Percentiles rank a stretch among this genome's conserved stretches.
Evolutionary conservation across 75 land plant genomes (phyloP).

Genomic region (Cryptomeria japonica): DNA sequence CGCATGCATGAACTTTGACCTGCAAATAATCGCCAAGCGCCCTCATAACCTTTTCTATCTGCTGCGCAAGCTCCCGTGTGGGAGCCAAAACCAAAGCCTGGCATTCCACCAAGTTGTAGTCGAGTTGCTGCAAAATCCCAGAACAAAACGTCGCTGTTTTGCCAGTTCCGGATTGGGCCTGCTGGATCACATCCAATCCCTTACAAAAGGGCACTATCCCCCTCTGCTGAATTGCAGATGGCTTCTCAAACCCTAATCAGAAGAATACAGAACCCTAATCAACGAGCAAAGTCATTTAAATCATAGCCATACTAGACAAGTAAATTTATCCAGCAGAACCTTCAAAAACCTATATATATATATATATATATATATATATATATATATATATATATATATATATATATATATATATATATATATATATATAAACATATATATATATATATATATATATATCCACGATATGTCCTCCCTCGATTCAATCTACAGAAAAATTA

Average conservation of each 20-base stretch:
- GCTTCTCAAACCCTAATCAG: constrained; percentile 76
- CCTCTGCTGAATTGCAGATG: constrained; percentile 84
- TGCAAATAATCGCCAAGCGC: constrained; percentile 82
- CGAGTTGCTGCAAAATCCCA: constrained; percentile 73
- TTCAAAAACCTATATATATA: background rate
- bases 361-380: background rate
- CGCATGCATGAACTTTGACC: constrained; percentile 82
- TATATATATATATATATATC: background rate
- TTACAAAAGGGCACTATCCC: constrained; percentile 84
- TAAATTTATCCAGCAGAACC: background rate
- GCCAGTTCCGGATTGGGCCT: constrained; percentile 83
- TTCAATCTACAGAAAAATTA: too few species aligned
- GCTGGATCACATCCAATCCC: constrained; percentile 78
- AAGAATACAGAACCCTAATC: background rate
- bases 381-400: background rate
- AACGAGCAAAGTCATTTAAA: background rate
- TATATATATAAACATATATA: background rate
- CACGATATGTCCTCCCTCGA: background rate
- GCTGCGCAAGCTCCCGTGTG: constrained; percentile 80
- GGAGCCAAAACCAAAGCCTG: constrained; percentile 77
- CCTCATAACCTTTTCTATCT: constrained; percentile 86
- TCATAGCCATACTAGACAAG: background rate
- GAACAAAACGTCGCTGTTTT: constrained; percentile 93
- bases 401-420: background rate
- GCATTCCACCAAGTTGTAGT: constrained; percentile 64